A percentile compares a stretch with the other conserved stretches of the same genome.
phyloP scores from a whole-genome alignment of 805 yeast genomes.

The Metschnikowia colocasiae region DNA sequence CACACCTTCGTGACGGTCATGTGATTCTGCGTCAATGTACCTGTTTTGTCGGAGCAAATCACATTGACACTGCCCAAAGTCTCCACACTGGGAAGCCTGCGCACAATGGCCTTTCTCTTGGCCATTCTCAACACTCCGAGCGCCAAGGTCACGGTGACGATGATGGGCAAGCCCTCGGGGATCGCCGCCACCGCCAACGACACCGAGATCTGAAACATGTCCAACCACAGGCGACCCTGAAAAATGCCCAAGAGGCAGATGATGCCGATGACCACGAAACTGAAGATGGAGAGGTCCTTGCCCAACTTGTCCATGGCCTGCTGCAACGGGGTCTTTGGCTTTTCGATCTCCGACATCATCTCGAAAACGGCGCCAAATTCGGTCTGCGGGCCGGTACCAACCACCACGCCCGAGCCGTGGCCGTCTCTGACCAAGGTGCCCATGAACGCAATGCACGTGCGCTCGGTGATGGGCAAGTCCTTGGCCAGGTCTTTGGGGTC shows the following conservation, averaged over 20 bases:
- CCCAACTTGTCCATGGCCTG: conserved; percentile 94
- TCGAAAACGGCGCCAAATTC: conserved; percentile 94
- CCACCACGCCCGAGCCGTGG: conserved; percentile 87
- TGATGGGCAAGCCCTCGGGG: conserved; percentile 97
- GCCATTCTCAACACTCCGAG: conserved; percentile 97
- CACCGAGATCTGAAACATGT: conserved; percentile 96
- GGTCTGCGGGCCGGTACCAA: conserved; percentile 84
- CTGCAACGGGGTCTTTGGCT: conserved; percentile 97
- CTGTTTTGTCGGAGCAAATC: conserved; percentile 88
- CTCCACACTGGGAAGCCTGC: conserved; percentile 91
- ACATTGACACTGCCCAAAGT: conserved; percentile 93
- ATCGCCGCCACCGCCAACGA: conserved; percentile 98
- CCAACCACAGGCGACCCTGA: conserved; percentile 94
- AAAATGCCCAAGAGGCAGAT: conserved; percentile 85
- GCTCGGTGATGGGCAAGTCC: conserved; percentile 58
- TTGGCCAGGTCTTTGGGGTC: conserved; percentile 19
- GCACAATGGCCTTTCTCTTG: conserved; percentile 85
- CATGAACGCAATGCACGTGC: conserved; percentile 86
- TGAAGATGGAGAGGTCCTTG: conserved; percentile 77
- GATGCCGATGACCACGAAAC: conserved; percentile 85
- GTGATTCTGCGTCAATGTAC: conserved; percentile 85
- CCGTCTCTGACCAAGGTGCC: conserved; percentile 97
- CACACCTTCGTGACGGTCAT: conserved; percentile 85
- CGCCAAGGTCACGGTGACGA: conserved; percentile 95
- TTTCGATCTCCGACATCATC: conserved; percentile 92